Conservation (phyloP, 768 basidiomycete species). For the Cystobasidiopsis lactophilus region DNA sequence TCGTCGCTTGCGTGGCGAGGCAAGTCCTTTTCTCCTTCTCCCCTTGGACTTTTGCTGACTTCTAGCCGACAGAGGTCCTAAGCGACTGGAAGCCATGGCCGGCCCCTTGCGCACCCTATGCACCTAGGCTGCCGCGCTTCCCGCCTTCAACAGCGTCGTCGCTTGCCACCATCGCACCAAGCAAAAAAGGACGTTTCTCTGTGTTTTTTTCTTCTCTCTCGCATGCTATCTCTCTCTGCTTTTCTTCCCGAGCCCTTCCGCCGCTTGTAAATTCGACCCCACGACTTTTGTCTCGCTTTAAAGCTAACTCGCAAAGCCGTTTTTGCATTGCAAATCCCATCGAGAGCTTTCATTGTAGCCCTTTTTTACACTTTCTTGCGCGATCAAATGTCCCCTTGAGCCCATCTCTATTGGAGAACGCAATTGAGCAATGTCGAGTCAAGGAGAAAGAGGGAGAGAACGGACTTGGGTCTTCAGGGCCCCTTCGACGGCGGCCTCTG, state of each 20-base stretch:
- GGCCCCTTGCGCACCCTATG: not conserved
- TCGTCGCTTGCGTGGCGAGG: slow-evolving; percentile 37
- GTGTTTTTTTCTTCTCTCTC: too few species aligned
- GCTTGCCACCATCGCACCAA: not conserved
- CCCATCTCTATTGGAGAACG: not conserved
- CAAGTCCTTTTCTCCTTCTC: slow-evolving; percentile 11
- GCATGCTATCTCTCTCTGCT: too few species aligned
- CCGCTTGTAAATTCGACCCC: too few species aligned
- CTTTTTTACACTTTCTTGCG: not conserved
- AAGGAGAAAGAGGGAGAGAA: not conserved
- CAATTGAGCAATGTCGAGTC: not conserved
- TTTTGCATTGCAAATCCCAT: not conserved
- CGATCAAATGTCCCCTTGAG: not conserved
- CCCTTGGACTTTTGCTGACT: not conserved
- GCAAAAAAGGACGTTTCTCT: not conserved
- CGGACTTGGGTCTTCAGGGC: slow-evolving; percentile 13
- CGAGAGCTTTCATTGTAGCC: not conserved
- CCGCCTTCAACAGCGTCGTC: not conserved
- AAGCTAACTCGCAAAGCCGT: not conserved
- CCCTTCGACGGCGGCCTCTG: slow-evolving; percentile 68
- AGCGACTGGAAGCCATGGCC: not conserved
- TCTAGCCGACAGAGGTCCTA: not conserved
- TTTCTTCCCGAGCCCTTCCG: too few species aligned
- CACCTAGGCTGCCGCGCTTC: not conserved
- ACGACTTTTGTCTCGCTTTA: too few species aligned